These are phyloP conservation scores for Verticillium alfalfae DNA, from an alignment of 2,329 filamentous ascomycete species.

Conservation along the genomic window DNA sequence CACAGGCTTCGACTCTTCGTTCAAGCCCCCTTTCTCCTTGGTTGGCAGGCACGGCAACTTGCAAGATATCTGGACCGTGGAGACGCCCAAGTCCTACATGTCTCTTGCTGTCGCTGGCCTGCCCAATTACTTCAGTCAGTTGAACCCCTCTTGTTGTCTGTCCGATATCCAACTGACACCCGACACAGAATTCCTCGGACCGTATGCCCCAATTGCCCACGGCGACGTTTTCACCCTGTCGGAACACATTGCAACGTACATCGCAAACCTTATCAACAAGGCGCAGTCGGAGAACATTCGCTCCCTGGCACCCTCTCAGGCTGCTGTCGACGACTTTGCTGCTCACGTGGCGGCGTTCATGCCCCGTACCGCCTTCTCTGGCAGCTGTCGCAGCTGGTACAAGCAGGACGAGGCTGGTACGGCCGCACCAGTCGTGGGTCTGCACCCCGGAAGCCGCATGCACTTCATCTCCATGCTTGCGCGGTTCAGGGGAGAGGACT, in stretches of 20 bases:
- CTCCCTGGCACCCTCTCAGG: slow-evolving; percentile 36
- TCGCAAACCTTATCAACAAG: slow-evolving; percentile 41
- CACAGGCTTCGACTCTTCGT: slow-evolving; percentile 52
- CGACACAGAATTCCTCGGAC: slow-evolving; percentile 41
- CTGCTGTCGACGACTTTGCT: slow-evolving; percentile 44
- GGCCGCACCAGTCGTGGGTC: slow-evolving; percentile 36
- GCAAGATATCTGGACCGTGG: slow-evolving; percentile 38
- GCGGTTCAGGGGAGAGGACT: slow-evolving; percentile 44
- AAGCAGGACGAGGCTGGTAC: slow-evolving; percentile 32
- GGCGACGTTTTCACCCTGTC: slow-evolving; percentile 45
- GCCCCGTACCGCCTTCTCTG: slow-evolving; percentile 46
- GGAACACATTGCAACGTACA: slow-evolving; percentile 47
- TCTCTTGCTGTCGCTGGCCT: slow-evolving; percentile 45
- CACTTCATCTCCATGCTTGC: slow-evolving; percentile 51
- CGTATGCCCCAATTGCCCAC: slow-evolving; percentile 44
- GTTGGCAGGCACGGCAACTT: slow-evolving; percentile 44
- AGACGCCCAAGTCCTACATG: slow-evolving; percentile 44
- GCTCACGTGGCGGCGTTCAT: slow-evolving; percentile 44
- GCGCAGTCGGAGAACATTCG: slow-evolving; percentile 45
- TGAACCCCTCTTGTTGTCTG: neutral
- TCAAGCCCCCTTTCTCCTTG: slow-evolving; percentile 45
- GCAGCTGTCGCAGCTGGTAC: slow-evolving; percentile 45
- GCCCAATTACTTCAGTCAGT: slow-evolving; percentile 51
- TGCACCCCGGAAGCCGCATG: slow-evolving; percentile 45
- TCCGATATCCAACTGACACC: neutral